A percentile compares a stretch with the other conserved stretches of the same genome.
Conservation (phyloP, 768 basidiomycete species). For the Flagelloscypha sp. region DNA sequence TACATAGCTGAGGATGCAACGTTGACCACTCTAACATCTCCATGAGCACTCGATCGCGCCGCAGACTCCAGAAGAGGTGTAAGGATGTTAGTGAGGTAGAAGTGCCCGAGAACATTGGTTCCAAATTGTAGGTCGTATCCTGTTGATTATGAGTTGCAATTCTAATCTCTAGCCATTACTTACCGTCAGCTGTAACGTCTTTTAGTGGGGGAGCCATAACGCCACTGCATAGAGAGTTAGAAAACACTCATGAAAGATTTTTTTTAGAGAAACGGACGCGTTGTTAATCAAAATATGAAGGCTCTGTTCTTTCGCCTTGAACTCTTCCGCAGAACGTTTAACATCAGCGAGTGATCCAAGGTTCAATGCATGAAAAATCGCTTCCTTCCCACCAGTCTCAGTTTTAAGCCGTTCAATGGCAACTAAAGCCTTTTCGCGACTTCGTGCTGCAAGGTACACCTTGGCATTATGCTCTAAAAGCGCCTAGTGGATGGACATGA, state of each 20-base stretch:
- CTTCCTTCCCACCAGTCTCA: slow-evolving; percentile 34
- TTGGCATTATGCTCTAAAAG: slow-evolving; percentile 34
- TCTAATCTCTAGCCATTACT: slow-evolving; percentile 4
- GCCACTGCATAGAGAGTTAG: slow-evolving; percentile 23
- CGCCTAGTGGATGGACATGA: slow-evolving; percentile 20
- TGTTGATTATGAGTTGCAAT: neutral
- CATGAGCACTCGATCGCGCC: slow-evolving; percentile 22
- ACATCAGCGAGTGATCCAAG: neutral
- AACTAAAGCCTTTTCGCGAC: slow-evolving; percentile 19
- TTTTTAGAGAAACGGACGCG: slow-evolving; percentile 19
- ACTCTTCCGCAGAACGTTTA: slow-evolving; percentile 3
- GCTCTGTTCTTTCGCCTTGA: slow-evolving; percentile 29
- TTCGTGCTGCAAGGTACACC: slow-evolving; percentile 34
- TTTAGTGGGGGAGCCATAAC: slow-evolving; percentile 38
- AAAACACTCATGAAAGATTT: neutral
- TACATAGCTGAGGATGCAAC: slow-evolving; percentile 25
- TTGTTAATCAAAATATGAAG: slow-evolving; percentile 46
- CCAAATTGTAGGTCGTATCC: slow-evolving; percentile 49
- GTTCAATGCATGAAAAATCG: slow-evolving; percentile 15
- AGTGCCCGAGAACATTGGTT: slow-evolving; percentile 45
- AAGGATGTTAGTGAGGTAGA: slow-evolving; percentile 37
- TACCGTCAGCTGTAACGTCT: slow-evolving; percentile 35
- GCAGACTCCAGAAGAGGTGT: slow-evolving; percentile 31
- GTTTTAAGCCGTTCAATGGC: slow-evolving; percentile 34
- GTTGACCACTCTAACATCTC: slow-evolving; percentile 31